Evolutionary conservation across 179 eudicot genomes (phyloP), one percentile per base, ranked within the genome.

Genomic region (Silene vulgaris): DNA sequence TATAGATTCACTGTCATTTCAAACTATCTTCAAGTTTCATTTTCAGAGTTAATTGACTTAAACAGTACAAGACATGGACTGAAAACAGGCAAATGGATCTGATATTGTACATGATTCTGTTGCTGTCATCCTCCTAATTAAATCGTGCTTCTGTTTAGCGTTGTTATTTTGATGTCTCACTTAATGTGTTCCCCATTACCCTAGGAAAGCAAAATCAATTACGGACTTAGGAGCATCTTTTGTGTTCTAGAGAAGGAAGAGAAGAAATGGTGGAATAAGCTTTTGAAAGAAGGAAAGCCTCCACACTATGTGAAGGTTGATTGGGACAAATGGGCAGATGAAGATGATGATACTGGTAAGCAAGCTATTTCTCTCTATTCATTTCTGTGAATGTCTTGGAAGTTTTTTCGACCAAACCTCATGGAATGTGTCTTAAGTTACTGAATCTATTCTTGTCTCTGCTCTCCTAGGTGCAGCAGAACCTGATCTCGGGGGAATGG

Each of bases 261-360:
- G 82, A 74, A 72, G 56, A 88, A 88, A 75, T 90, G 98, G 98
- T 94, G 97, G 98, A 85, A 77, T 48, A 94, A 82, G 80, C 86
- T 94, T 56, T 74, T 90, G 78, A 82, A 85, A 74, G 94, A 87
- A 78, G 97, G 69, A 30, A 94, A 94, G 85, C 64, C 87, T 13
- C 98, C 98, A 57, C 96, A 89, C 75, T 94, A 89, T 28, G 87
- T 94, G 72, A 92, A 94, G 87, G 96, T 94, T 68, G 98, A 94
- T 72, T 94, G 98, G 98, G 98, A 94, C 78, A 94, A 92, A 73
- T 94, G 98, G 98, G 91, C 76, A 26, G 98, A 94, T 90, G 97
- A 92, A 88, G 98, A 94, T 81, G 98, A 94, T 4, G 87, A 82
- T 68, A 71, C 78, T 72, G 62, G 74, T 70, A 57, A 17, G 23